Base-by-base conservation (phyloP, 192 early-diverging fungal species). In the Lobosporangium transversale region DNA sequence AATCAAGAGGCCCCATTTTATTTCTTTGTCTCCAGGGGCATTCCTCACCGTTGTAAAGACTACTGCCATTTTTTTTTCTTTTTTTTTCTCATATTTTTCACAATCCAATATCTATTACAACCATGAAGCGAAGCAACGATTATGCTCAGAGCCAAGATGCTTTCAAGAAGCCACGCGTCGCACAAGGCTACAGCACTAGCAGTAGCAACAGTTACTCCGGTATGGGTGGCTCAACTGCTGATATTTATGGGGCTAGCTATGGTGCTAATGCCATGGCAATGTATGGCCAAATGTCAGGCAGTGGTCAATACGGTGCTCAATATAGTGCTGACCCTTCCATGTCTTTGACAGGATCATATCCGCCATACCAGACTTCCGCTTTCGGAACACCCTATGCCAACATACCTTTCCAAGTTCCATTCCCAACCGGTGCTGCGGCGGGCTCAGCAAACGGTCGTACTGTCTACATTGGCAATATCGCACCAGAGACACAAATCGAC, bases 401-500 rank as follows among this genome's bases (percentile, higher is more conserved):
- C 23, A 47, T 35, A 4, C 58, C 56, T 4, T 75, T 75, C 43
- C 70, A 75, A 33, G 51, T 75, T 23, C 61, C 70, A 21, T 75
- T 75, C 45, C 70, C 70, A 33, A 30, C 59, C 21, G 55, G 27
- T 32, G 29, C 40, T 10, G 52, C 43, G 20, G 20, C 37, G 7
- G 42, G 48, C 24, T 32, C 63, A 9, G 10, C 59, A 12, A 48
- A 52, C 27, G 51, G 51, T 15, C 30, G 44, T 44, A 96, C 94
- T 4, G 81, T 96, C 18, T 96, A 95, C 78, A 70, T 96, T 45
- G 94, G 94, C 42, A 92, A 93, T 61, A 71, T 96, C 18, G 87
- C 93, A 0, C 10, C 86, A 0, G 84, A 82, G 24, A 79, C 82
- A 10, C 81, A 81, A 3, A 68, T 89, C 30, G 84, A 87, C 47